These are phyloP conservation scores for Leccinellum rugosiceps DNA, from an alignment of 768 basidiomycete genomes.

Conservation along the genomic window DNA sequence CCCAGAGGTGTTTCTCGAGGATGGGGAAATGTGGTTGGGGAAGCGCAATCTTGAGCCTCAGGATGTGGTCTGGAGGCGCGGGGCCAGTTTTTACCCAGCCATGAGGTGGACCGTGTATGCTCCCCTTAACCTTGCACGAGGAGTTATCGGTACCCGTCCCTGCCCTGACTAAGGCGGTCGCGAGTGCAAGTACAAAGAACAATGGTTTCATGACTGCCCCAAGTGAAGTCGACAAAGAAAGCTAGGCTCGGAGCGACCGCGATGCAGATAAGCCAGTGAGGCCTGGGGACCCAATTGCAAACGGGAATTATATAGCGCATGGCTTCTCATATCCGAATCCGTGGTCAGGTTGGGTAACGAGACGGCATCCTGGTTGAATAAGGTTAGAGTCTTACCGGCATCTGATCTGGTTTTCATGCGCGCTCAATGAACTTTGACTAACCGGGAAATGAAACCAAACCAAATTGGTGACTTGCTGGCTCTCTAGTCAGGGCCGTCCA, in stretches of 20 bases:
- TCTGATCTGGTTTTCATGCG: too few relatives aligned
- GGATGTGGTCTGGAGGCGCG: slow-evolving; percentile 43
- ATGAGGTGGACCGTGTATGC: slow-evolving; percentile 38
- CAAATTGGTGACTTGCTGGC: neutral
- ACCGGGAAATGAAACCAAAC: neutral
- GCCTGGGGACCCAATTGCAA: neutral
- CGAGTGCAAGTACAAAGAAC: slow-evolving; percentile 12
- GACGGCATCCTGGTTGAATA: neutral
- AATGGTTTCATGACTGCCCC: slow-evolving; percentile 8
- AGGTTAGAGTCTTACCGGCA: neutral
- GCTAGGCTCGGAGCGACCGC: neutral
- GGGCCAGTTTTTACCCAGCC: slow-evolving; percentile 46
- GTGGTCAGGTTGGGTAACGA: too few relatives aligned
- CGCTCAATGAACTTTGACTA: neutral
- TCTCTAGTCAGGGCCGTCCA: neutral
- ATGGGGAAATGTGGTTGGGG: slow-evolving; percentile 48
- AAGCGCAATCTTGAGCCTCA: slow-evolving; percentile 57
- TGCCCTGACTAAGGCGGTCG: slow-evolving; percentile 11
- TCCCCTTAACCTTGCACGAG: slow-evolving; percentile 46
- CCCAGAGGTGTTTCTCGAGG: slow-evolving; percentile 51
- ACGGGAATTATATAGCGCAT: neutral
- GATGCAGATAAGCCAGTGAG: neutral
- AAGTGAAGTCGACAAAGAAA: neutral
- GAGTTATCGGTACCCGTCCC: neutral
- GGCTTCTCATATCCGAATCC: too few relatives aligned